Conservation (phyloP, 1,284 basidiomycete genomes). For the Ceratobasidium papillatum region DNA sequence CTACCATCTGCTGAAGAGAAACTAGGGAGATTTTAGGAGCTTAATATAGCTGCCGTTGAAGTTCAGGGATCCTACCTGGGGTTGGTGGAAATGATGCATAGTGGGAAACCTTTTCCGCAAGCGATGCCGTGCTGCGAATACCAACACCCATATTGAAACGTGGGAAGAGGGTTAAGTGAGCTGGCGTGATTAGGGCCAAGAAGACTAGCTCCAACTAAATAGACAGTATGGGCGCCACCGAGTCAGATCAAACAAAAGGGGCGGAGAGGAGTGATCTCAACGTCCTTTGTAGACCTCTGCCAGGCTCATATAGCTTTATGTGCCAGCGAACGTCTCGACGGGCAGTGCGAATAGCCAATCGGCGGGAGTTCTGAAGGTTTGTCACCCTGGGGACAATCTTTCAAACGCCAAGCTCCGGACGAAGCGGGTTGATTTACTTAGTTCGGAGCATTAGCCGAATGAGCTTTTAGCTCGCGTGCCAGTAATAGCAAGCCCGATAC, state of each 20-base stretch:
- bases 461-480: slow-evolving; percentile 31
- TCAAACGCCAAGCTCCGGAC: slow-evolving; percentile 15
- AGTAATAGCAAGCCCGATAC: not conserved
- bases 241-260: not conserved
- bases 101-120: slow-evolving; percentile 31
- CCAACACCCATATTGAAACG: slow-evolving; percentile 4
- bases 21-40: not conserved
- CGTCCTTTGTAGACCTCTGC: not conserved
- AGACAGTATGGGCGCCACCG: not conserved
- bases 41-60: not conserved
- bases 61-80: slow-evolving; percentile 2
- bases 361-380: not conserved
- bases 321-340: not conserved
- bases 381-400: slow-evolving; percentile 20
- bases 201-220: not conserved
- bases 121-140: slow-evolving; percentile 26
- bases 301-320: slow-evolving; percentile 1
- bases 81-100: slow-evolving; percentile 39
- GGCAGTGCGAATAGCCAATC: slow-evolving; percentile 23
- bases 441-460: slow-evolving; percentile 32
- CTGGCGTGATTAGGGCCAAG: not conserved
- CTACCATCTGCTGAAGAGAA: slow-evolving; percentile 35
- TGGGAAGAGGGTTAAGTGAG: not conserved
- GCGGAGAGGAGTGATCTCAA: slow-evolving; percentile 20
- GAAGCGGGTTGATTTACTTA: slow-evolving; percentile 1